Evolutionary conservation across 331 rosid species (phyloP).

Genomic region (Pyrus hybrid): DNA sequence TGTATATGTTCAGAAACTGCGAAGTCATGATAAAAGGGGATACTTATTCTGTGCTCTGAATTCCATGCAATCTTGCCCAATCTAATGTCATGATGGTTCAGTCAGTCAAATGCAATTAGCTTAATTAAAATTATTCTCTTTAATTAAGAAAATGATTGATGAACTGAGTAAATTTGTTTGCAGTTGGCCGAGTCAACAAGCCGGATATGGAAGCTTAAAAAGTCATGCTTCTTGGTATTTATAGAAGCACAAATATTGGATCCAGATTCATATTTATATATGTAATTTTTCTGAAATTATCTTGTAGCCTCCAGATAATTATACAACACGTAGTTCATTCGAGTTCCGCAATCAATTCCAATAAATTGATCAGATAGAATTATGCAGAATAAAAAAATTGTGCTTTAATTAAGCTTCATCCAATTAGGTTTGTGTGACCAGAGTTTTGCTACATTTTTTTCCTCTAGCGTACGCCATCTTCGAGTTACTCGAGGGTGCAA

Average conservation of each 20-base stretch:
- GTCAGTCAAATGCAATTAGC: background rate
- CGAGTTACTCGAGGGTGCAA: no score
- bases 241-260: background rate
- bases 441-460: no score
- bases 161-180: background rate
- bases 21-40: background rate
- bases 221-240: background rate
- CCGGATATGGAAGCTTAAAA: background rate
- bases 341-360: no score
- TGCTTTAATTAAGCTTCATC: no score
- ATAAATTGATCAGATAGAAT: no score
- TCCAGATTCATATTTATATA: background rate
- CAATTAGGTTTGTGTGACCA: no score
- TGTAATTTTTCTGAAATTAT: background rate
- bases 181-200: background rate
- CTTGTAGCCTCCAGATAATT: no score
- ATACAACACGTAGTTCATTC: no score
- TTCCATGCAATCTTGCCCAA: background rate
- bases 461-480: no score
- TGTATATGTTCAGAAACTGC: background rate
- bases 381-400: no score
- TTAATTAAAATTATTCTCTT: background rate
- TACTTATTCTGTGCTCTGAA: background rate
- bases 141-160: background rate
- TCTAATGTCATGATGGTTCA: background rate